Base-by-base conservation (phyloP, 108 stramenopile species). In the Fragilaria crotonensis region DNA sequence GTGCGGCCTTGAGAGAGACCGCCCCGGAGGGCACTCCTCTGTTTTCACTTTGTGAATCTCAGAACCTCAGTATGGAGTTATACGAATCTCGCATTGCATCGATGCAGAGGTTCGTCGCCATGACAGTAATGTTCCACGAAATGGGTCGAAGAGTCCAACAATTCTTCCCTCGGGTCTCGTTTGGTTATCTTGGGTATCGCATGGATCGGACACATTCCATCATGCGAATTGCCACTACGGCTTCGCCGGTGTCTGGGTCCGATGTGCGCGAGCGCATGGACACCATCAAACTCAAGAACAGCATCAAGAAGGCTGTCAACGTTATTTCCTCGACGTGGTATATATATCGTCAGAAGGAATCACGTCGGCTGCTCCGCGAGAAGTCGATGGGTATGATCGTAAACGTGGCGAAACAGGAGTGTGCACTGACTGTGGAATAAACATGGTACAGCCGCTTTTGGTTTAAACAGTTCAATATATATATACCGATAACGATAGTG, bases 121-220 rank as follows among this genome's bases (percentile, higher is more conserved):
- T 91, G 81, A 70, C 67, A 20, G 85, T 91, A n/a, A 78, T 91
- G 68, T 91, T 87, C 61, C 85, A 91, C 64, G 77, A 82, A 52
- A 85, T 87, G 74, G 85, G 82, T 22, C 71, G 47, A 33, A 77
- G 78, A 21, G 87, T 84, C n/a, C 64, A 84, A 49, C 26, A 53
- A 11, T 86, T 81, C 70, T 86, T 85, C 61, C 51, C 52, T 3
- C 62, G 25, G 20, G 75, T 79, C 28, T 77, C 78, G 1, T 82
- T 82, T 63, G 84, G 84, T 19, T 67, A 63, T 19, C 71, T 75
- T 27, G 63, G 67, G 2, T 86, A 86, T 48, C 66, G 79, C 9
- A 74, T 81, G 53, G 84, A 86, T 54, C 57, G 81, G 3, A 86
- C 84, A 1, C 84, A 86, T 22, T 64, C 61, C 36, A 86, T 86